Evolutionary conservation across 202 grass and related monocot species (phyloP).

Genomic region (Schoenoplectus tabernaemontani): DNA sequence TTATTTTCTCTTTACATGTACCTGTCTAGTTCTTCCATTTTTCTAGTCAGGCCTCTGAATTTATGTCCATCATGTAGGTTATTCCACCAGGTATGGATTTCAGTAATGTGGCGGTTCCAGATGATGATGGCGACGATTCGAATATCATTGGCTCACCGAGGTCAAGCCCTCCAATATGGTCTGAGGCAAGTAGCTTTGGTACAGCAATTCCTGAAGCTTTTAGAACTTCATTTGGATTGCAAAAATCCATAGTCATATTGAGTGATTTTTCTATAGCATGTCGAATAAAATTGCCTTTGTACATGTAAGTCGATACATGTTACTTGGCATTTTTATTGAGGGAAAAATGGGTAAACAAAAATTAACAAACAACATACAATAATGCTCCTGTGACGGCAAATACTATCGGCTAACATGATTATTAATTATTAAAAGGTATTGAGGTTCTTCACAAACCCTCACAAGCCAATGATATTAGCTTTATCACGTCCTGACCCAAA

Average conservation of each 20-base stretch:
- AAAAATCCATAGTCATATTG: not conserved
- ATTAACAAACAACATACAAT: not conserved
- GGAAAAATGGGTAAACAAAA: not conserved
- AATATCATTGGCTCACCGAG: conserved; percentile 50
- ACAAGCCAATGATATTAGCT: conserved; percentile 93
- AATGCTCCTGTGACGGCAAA: not conserved
- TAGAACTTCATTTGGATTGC: not conserved
- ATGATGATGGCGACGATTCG: conserved; percentile 67
- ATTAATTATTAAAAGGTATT: conserved; percentile 43
- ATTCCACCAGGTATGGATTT: conserved; percentile 99
- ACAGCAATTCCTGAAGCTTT: not conserved
- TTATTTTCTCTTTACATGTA: not conserved
- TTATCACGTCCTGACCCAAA: conserved; percentile 87
- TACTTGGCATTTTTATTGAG: not conserved
- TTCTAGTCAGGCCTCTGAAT: not conserved
- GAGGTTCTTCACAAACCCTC: conserved; percentile 85
- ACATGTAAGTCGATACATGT: not conserved
- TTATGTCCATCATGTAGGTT: conserved; percentile 33
- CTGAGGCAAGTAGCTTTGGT: conserved; percentile 45
- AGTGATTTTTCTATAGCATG: not conserved
- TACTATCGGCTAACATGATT: not conserved
- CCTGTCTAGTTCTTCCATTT: not conserved
- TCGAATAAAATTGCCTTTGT: not conserved
- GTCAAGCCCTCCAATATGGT: conserved; percentile 65
- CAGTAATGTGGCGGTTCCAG: conserved; percentile 63